These are phyloP conservation scores for Herpetospermum pedunculosum DNA, from an alignment of 306 rosid species.

Conservation along the genomic window DNA sequence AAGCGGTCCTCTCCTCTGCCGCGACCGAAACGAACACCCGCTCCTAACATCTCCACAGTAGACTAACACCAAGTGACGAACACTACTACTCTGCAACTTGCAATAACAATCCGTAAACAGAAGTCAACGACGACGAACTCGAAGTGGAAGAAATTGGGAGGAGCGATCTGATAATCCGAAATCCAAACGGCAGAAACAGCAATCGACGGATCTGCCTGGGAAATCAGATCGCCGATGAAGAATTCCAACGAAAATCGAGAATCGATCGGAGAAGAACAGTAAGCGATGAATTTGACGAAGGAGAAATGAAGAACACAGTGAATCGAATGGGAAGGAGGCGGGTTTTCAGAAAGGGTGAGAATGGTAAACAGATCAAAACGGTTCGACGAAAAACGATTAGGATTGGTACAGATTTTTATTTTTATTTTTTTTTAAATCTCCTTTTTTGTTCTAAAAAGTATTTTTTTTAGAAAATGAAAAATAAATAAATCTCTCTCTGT, in stretches of 20 bases:
- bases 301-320: neutral
- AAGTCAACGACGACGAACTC: constrained; percentile 27
- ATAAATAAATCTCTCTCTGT: too few relatives aligned
- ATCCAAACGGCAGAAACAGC: neutral
- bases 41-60: constrained; percentile 40
- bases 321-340: constrained; percentile 10
- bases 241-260: neutral
- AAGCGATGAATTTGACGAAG: neutral
- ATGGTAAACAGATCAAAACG: constrained; percentile 14
- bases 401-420: neutral
- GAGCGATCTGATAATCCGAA: neutral
- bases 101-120: constrained; percentile 13
- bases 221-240: neutral
- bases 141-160: neutral
- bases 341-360: constrained; percentile 21
- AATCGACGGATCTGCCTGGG: neutral
- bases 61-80: neutral
- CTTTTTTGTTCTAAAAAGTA: neutral
- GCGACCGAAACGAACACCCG: constrained; percentile 44
- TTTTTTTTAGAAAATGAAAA: too few relatives aligned
- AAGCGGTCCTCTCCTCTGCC: constrained; percentile 67
- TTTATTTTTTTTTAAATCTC: neutral
- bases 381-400: neutral
- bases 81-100: neutral
- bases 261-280: neutral